Conservation (phyloP, 768 basidiomycete genomes). For the Trametes villosa region DNA sequence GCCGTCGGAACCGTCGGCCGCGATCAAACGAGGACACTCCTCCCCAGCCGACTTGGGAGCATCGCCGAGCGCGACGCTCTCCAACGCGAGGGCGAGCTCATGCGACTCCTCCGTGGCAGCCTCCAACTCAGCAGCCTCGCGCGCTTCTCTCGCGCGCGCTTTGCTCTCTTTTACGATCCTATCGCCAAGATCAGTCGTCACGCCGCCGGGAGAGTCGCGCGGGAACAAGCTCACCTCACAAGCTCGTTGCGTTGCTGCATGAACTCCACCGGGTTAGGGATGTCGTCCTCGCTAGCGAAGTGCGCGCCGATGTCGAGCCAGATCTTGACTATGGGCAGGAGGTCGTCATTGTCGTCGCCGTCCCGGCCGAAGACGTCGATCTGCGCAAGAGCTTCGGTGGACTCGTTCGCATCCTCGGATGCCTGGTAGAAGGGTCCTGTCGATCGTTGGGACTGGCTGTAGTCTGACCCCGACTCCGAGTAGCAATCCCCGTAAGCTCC, state of each 20-base stretch:
- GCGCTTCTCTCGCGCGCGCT: neutral
- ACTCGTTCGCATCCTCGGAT: neutral
- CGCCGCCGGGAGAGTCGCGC: no score
- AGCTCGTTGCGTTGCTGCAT: neutral
- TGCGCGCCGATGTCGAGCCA: conserved; percentile 9
- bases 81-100: no score
- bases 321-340: neutral
- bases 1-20: no score
- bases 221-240: neutral
- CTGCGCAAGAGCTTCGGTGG: neutral
- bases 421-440: no score
- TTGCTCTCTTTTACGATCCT: neutral
- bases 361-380: neutral
- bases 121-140: no score
- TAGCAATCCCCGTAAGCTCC: neutral
- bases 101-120: no score
- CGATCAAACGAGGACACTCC: no score
- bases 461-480: neutral
- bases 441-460: no score
- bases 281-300: neutral
- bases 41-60: no score
- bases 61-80: no score
- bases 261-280: conserved; percentile 1
- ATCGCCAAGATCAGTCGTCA: no score
- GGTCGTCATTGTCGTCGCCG: neutral